These are phyloP conservation scores for Monilinia laxa DNA, from an alignment of 2,329 filamentous ascomycete genomes.

Conservation along the genomic window DNA sequence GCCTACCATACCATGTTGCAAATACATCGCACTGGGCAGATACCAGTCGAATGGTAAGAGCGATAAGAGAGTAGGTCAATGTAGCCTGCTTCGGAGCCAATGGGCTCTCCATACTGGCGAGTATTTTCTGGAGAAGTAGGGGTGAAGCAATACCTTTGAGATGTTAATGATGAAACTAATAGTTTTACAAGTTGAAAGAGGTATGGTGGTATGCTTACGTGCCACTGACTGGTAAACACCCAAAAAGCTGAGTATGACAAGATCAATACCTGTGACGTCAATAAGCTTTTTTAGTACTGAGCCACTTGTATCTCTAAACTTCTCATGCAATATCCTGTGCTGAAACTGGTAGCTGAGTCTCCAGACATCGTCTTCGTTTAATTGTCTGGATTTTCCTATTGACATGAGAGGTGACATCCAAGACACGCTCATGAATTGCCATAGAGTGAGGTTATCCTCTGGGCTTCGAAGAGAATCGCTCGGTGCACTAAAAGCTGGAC, in stretches of 20 bases:
- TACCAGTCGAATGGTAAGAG: conserved; percentile 59
- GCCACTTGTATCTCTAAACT: conserved; percentile 71
- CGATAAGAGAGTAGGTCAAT: conserved; percentile 63
- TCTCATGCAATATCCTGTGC: conserved; percentile 69
- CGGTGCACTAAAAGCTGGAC: conserved; percentile 54
- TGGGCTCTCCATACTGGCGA: conserved; percentile 62
- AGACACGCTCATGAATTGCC: conserved; percentile 81
- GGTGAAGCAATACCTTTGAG: conserved; percentile 57
- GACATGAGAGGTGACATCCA: conserved; percentile 78
- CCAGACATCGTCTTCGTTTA: conserved; percentile 83
- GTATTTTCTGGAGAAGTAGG: conserved; percentile 68
- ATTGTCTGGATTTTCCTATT: conserved; percentile 60
- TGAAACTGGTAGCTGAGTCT: conserved; percentile 77
- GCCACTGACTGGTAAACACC: conserved; percentile 61
- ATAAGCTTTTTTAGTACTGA: conserved; percentile 69
- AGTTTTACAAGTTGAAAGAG: neutral
- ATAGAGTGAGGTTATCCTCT: conserved; percentile 76
- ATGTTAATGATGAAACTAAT: neutral
- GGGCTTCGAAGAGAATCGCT: conserved; percentile 64
- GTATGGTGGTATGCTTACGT: conserved; percentile 42
- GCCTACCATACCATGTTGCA: conserved; percentile 77
- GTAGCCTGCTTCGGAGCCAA: conserved; percentile 53
- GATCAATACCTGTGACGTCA: conserved; percentile 75
- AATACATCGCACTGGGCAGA: conserved; percentile 66
- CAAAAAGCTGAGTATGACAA: conserved; percentile 58